These are phyloP conservation scores for Collariella sp. DNA, from an alignment of 495 filamentous ascomycete genomes.

Conservation along the genomic window DNA sequence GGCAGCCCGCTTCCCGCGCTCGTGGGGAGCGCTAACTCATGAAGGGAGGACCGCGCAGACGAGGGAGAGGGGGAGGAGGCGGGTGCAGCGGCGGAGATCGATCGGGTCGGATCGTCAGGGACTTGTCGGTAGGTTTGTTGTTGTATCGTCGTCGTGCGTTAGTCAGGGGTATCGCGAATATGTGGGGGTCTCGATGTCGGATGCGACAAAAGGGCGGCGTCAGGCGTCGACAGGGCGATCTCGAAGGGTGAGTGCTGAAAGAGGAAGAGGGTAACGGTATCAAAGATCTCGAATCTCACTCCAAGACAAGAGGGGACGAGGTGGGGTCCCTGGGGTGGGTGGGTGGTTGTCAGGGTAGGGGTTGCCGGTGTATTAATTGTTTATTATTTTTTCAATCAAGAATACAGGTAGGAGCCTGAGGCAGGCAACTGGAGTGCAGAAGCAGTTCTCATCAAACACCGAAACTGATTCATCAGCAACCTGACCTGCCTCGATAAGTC, in stretches of 20 bases:
- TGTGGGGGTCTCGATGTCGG: too few species aligned
- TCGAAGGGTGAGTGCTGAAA: conserved; percentile 1
- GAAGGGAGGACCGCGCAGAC: conserved; percentile 14
- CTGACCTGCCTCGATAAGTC: too few species aligned
- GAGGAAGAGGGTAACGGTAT: not conserved
- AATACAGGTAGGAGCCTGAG: too few species aligned
- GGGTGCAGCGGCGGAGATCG: not conserved
- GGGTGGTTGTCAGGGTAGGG: conserved; percentile 14
- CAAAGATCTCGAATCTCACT: not conserved
- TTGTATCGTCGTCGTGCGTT: not conserved
- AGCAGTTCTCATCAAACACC: too few species aligned
- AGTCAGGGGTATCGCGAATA: too few species aligned
- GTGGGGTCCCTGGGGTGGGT: conserved; percentile 9
- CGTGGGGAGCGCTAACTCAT: conserved; percentile 30
- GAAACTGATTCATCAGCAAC: too few species aligned
- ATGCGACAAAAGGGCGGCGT: not conserved
- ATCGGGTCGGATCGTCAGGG: not conserved
- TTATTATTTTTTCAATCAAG: too few species aligned
- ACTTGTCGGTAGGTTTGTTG: not conserved
- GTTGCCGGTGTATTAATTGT: too few species aligned
- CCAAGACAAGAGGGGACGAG: not conserved
- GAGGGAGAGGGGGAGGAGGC: conserved; percentile 1
- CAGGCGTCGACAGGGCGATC: not conserved
- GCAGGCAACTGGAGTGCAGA: too few species aligned
- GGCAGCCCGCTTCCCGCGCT: conserved; percentile 29